A percentile compares a stretch with the other conserved stretches of the same genome.
Evolutionary conservation across 1,139 yeast species (phyloP).

Genomic region (Debaryomycetaceae sp.): DNA sequence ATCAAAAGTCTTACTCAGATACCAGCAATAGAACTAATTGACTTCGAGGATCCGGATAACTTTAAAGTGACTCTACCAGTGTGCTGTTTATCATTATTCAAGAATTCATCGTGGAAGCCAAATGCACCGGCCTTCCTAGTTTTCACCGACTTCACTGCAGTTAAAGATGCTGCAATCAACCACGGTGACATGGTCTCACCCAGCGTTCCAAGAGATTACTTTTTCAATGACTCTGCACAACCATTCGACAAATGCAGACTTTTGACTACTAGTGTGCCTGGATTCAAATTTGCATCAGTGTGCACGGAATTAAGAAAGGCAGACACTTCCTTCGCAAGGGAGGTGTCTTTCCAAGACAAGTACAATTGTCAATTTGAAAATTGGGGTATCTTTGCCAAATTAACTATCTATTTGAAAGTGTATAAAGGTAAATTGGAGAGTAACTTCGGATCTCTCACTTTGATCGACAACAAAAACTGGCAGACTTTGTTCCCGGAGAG

Average conservation of each 20-base stretch:
- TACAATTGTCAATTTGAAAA: constrained; percentile 10
- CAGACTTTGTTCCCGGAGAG: constrained; percentile 3
- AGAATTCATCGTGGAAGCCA: constrained; percentile 9
- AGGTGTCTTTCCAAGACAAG: constrained; percentile 8
- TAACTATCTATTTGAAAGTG: constrained; percentile 10
- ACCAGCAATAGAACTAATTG: constrained; percentile 2
- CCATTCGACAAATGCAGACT: constrained; percentile 5
- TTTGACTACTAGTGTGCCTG: constrained; percentile 10
- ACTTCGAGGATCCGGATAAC: constrained; percentile 1
- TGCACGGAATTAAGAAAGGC: constrained; percentile 5
- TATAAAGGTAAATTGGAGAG: constrained; percentile 11
- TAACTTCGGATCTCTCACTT: constrained; percentile 5
- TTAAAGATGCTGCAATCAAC: constrained; percentile 10
- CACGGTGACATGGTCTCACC: constrained; percentile 11
- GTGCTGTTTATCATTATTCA: constrained; percentile 9
- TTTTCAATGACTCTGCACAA: not conserved
- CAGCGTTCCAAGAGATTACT: constrained; percentile 4
- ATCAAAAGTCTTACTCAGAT: constrained; percentile 2
- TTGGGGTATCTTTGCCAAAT: constrained; percentile 11
- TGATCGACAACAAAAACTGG: constrained; percentile 4
- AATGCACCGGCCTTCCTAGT: constrained; percentile 13
- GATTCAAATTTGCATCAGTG: constrained; percentile 4
- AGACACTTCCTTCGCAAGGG: not conserved
- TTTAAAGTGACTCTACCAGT: constrained; percentile 11
- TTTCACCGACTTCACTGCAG: constrained; percentile 17